Base-by-base conservation (phyloP, 495 filamentous ascomycete species). In the Cercophora samala region DNA sequence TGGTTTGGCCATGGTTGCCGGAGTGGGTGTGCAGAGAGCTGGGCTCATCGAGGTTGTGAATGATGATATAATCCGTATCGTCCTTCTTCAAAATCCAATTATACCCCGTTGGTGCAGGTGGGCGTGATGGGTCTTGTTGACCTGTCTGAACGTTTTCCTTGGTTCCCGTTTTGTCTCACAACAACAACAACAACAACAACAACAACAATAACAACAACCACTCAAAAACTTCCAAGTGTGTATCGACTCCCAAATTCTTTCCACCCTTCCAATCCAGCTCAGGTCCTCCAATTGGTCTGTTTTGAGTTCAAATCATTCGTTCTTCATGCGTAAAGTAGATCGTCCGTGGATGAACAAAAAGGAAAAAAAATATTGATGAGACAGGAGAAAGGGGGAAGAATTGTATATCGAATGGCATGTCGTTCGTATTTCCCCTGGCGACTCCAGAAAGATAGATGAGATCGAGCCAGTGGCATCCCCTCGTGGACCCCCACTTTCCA, bases 401-500 rank as follows among this genome's bases (percentile, higher is more conserved):
- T n/a, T 8, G 1, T 56, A 56, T 56, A 21, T 56, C 53, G 53
- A 56, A 56, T 56, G 53, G 53, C 53, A 22, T 21, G 53, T 56
- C 11, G n/a, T 21, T 56, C 22, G 0, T 11, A 23, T 19, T 21
- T 5, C 53, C 53, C 15, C 52, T 54, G 53, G 53, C 53, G 9
- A 56, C 19, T 23, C 22, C n/a, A 21, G 53, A 15, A 23, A 21
- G 53, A 56, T 19, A 4, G 19, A 56, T 18, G n/a, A 18, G 11
- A 56, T 23, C 53, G 19, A 22, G 19, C 53, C 53, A 56, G 53
- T 56, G 53, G 13, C 13, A 56, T 56, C 22, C 18, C 53, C n/a
- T 21, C 53, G 53, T 23, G 53, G 21, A 23, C 53, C 53, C 53
- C 53, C 53, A 56, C 53, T 56, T 23, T 42, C 62, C 54, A 42